A percentile compares a stretch with the other conserved stretches of the same genome.
These are phyloP conservation scores for Chlamydomonas sphaeroides DNA, from an alignment of 139 green algal genomes.

Conservation along the genomic window DNA sequence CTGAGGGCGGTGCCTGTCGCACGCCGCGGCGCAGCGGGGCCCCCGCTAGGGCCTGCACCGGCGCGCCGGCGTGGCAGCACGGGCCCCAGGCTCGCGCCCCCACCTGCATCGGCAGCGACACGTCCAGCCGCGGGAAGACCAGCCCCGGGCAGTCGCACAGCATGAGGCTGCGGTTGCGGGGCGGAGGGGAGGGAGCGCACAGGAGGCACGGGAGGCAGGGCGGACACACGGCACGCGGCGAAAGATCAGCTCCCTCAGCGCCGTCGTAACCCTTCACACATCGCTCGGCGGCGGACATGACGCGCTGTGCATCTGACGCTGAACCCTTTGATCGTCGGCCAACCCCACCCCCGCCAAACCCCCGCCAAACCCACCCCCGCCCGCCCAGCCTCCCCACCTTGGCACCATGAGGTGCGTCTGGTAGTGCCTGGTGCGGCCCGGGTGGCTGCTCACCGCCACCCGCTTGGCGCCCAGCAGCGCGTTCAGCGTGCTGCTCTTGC, in stretches of 20 bases:
- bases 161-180: slow-evolving; percentile 51
- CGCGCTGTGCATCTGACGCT: too few relatives aligned
- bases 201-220: too few relatives aligned
- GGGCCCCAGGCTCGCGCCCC: neutral
- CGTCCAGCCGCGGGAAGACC: slow-evolving; percentile 73
- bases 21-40: too few relatives aligned
- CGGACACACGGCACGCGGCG: too few relatives aligned
- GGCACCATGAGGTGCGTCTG: slow-evolving; percentile 71
- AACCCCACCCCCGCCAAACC: neutral
- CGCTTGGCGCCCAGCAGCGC: slow-evolving; percentile 68
- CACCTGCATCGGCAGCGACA: slow-evolving; percentile 71
- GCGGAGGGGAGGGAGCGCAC: slow-evolving; percentile 18
- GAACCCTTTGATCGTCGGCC: too few relatives aligned
- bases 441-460: slow-evolving; percentile 60
- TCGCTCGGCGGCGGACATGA: too few relatives aligned
- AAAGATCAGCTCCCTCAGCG: too few relatives aligned
- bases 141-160: slow-evolving; percentile 78
- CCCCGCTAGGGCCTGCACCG: too few relatives aligned
- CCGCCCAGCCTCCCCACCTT: neutral
- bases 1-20: too few relatives aligned
- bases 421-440: slow-evolving; percentile 75
- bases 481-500: slow-evolving; percentile 74
- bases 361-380: too few relatives aligned
- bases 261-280: too few relatives aligned
- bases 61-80: too few relatives aligned